Evolutionary conservation across 2,329 filamentous ascomycete species (phyloP), one percentile per base, ranked within the genome.

Genomic region (Dryadomyces quercivorus): DNA sequence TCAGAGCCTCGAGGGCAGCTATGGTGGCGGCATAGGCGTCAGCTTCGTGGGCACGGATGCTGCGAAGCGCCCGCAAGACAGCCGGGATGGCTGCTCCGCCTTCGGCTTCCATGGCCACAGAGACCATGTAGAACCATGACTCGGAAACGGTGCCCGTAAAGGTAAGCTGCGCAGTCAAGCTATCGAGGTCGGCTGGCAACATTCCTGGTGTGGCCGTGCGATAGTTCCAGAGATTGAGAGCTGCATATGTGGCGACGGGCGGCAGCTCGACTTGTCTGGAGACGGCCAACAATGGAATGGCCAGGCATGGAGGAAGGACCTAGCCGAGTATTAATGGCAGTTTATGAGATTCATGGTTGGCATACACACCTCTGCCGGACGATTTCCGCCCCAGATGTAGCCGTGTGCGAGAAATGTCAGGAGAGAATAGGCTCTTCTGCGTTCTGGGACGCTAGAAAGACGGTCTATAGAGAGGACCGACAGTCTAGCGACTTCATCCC

Each of bases 91-190:
- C 80, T 0, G 77, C 74, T 0, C 84, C 90, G 0, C 86, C 89
- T 49, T 83, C 78, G 38, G 88, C 86, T 70, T 97, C 92, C 66
- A 96, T 94, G 18, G 91, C 90, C 1, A 93, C 86, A 0, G 88
- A 95, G 57, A 96, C 59, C 42, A 93, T 75, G 61, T 91, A 91
- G 70, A 97, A 97, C 92, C 92, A 96, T 62, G 90, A 89, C 69
- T 97, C 92, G 61, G 94, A 90, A 51, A 85, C 71, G 8, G 88
- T 93, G 26, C 89, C 91, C 5, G 90, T 96, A 63, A 95, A 93
- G 13, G 91, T 94, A 63, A 86, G 78, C 10, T 91, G 75, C 0
- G 84, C 85, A 20, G 77, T 74, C 12, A 96, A 73, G 51, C 85
- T 82, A 56, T 88, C 79, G 10, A 92, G 72, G 55, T 81, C 72